A percentile compares a stretch with the other conserved stretches of the same genome.
Evolutionary conservation across 169 alveolate genomes (phyloP).

Genomic region (Eimeria tenella): DNA sequence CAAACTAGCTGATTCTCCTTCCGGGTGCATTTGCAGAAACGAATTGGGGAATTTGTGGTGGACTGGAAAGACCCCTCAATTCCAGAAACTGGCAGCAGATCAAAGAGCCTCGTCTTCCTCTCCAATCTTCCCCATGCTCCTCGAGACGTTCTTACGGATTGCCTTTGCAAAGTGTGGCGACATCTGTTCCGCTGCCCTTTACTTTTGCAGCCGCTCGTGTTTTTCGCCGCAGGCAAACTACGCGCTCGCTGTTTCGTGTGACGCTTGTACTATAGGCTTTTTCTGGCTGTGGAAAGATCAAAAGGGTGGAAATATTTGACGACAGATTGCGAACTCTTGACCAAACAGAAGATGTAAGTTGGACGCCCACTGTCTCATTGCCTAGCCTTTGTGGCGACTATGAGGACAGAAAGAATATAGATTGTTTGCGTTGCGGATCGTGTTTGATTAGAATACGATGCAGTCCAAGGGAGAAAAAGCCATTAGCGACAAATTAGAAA

Average conservation of each 20-base stretch:
- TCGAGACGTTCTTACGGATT: conserved; percentile 41
- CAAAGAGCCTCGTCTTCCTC: conserved; percentile 74
- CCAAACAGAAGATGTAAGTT: conserved; percentile 72
- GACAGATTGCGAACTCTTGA: conserved; percentile 79
- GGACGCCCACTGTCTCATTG: background rate
- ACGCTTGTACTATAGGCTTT: conserved; percentile 56
- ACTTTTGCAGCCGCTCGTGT: background rate
- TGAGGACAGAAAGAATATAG: background rate
- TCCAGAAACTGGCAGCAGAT: conserved; percentile 65
- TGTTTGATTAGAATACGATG: conserved; percentile 44
- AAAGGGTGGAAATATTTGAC: conserved; percentile 68
- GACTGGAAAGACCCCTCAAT: conserved; percentile 70
- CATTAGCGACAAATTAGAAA: conserved; percentile 49
- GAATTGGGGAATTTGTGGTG: conserved; percentile 75
- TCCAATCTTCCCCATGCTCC: conserved; percentile 79
- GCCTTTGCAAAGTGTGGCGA: conserved; percentile 45
- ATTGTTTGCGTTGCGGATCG: background rate
- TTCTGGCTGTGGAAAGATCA: conserved; percentile 76
- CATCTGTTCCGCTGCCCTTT: background rate
- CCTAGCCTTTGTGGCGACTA: background rate
- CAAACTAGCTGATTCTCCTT: too few relatives aligned
- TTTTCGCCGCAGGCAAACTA: background rate
- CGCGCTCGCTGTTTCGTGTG: too few relatives aligned
- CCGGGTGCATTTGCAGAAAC: conserved; percentile 49
- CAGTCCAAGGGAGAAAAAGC: conserved; percentile 76